Conservation (phyloP, 2,329 filamentous ascomycete species). For the Colletotrichum gloeosporioides region DNA sequence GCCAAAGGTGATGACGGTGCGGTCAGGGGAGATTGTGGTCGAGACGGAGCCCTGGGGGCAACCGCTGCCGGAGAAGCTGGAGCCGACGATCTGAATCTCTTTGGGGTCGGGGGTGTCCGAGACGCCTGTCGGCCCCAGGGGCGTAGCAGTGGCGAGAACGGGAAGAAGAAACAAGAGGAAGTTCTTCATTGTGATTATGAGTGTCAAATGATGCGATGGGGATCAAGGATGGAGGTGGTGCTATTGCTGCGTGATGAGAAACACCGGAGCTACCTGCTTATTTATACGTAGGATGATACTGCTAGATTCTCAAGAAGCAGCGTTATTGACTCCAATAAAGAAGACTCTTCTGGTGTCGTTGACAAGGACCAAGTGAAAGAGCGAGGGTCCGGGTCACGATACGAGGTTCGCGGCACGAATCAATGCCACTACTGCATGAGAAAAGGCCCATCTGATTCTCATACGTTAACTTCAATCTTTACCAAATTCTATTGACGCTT, state of each 20-base stretch:
- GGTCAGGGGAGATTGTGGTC: slow-evolving; percentile 46
- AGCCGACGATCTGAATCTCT: slow-evolving; percentile 44
- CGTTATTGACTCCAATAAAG: not conserved
- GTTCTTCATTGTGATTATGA: slow-evolving; percentile 40
- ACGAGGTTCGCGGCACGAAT: not conserved
- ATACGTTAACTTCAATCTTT: not conserved
- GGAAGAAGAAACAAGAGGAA: slow-evolving; percentile 38
- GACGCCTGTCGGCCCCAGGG: slow-evolving; percentile 32
- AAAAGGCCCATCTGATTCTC: not conserved
- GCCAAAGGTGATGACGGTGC: slow-evolving; percentile 51
- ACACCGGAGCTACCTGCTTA: not conserved
- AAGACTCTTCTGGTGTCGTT: not conserved
- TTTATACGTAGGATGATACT: not conserved
- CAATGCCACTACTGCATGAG: not conserved
- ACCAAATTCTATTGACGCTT: not conserved
- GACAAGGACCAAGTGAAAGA: not conserved
- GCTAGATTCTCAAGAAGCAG: not conserved
- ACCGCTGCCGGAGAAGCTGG: slow-evolving; percentile 48
- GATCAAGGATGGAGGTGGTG: not conserved
- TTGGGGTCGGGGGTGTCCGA: slow-evolving; percentile 42
- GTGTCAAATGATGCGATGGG: not conserved
- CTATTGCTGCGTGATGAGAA: not conserved
- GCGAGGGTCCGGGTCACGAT: not conserved
- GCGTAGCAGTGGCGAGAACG: slow-evolving; percentile 40
- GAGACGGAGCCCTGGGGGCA: slow-evolving; percentile 49